phyloP scores from a whole-genome alignment of 2,329 filamentous ascomycete genomes.

The Colletotrichum siamense region DNA sequence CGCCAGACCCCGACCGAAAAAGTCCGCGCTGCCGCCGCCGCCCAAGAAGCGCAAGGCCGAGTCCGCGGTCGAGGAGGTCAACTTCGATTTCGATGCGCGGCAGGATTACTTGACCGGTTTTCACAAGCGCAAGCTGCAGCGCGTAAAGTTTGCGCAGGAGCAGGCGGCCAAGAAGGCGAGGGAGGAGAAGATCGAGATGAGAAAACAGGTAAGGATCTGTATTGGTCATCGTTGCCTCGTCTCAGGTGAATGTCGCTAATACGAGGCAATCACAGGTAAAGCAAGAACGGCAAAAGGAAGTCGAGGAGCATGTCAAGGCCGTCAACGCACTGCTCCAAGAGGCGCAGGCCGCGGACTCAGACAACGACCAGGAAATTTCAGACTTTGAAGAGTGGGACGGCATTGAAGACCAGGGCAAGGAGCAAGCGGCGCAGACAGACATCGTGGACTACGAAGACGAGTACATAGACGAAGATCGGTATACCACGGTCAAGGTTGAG shows the following conservation, averaged over 20 bases:
- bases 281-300: slow-evolving; percentile 80
- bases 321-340: slow-evolving; percentile 75
- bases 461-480: slow-evolving; percentile 95
- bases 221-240: neutral
- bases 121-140: slow-evolving; percentile 90
- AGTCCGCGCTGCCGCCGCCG: slow-evolving; percentile 60
- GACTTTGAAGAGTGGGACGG: slow-evolving; percentile 69
- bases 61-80: slow-evolving; percentile 76
- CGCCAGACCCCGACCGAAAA: slow-evolving; percentile 64
- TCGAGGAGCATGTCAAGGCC: slow-evolving; percentile 80
- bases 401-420: slow-evolving; percentile 57
- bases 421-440: slow-evolving; percentile 42
- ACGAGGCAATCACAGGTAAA: slow-evolving; percentile 66
- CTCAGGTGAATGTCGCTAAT: neutral
- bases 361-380: slow-evolving; percentile 38
- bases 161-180: slow-evolving; percentile 77
- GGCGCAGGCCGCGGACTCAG: slow-evolving; percentile 55
- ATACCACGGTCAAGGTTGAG: slow-evolving; percentile 93
- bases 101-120: slow-evolving; percentile 93
- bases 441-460: slow-evolving; percentile 85
- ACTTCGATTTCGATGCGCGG: slow-evolving; percentile 80
- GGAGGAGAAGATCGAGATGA: slow-evolving; percentile 75
- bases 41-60: slow-evolving; percentile 71
- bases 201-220: slow-evolving; percentile 69
- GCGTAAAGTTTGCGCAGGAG: slow-evolving; percentile 85